phyloP scores from a whole-genome alignment of 306 rosid species.

The Alnus glutinosa region DNA sequence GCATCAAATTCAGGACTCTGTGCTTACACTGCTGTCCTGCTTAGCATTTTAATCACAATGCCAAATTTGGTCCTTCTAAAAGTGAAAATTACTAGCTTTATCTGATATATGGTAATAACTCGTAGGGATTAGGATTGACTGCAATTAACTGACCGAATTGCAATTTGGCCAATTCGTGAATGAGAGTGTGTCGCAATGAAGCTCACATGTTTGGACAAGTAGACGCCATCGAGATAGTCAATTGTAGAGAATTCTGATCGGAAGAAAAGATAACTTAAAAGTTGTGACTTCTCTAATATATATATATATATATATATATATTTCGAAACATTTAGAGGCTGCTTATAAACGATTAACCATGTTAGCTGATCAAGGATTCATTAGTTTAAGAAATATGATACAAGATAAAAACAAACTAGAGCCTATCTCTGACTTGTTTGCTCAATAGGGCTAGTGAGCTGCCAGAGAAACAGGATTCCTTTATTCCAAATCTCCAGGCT shows the following conservation, averaged over 20 bases:
- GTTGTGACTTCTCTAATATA: no score
- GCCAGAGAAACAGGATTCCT: slow-evolving; percentile 7
- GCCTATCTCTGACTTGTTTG: neutral
- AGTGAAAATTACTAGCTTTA: neutral
- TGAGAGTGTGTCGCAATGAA: no score
- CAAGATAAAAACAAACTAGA: neutral
- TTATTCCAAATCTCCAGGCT: neutral
- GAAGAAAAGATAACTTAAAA: no score
- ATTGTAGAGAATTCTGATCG: no score
- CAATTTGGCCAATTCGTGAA: no score
- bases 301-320: no score
- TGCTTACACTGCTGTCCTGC: neutral
- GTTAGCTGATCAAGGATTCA: neutral
- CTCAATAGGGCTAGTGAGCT: neutral
- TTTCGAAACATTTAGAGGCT: neutral
- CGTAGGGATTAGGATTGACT: no score
- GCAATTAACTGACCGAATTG: no score
- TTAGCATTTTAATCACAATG: neutral
- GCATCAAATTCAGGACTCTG: neutral
- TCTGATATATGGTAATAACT: neutral
- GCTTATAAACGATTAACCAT: neutral
- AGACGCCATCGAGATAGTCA: no score
- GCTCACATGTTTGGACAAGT: no score
- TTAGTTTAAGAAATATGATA: neutral
- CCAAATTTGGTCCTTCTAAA: neutral